Percentiles rank a stretch among this genome's conserved stretches.
These are phyloP conservation scores for Fusarium sp. DNA, from an alignment of 2,329 filamentous ascomycete species.

Conservation along the genomic window DNA sequence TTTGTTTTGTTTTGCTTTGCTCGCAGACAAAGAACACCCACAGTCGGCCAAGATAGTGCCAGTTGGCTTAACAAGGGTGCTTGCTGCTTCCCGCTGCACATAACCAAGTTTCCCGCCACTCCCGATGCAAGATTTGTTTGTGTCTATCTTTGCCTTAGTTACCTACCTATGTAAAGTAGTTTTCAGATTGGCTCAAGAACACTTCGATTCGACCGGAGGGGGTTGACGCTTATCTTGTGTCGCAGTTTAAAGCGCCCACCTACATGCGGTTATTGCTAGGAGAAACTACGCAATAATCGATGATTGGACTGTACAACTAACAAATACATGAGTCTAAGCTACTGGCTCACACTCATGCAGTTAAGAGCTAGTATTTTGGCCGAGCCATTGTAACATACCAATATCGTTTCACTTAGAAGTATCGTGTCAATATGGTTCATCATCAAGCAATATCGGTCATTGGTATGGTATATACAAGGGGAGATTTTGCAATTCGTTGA, in stretches of 20 bases:
- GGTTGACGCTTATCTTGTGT: background rate
- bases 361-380: background rate
- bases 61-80: conserved; percentile 23
- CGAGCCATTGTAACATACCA: background rate
- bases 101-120: conserved; percentile 23
- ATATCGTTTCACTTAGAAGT: conserved; percentile 6
- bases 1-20: conserved; percentile 1
- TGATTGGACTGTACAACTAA: too few relatives aligned
- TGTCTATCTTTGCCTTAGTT: background rate
- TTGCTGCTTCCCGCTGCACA: conserved; percentile 39
- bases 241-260: background rate
- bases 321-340: background rate
- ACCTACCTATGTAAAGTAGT: background rate
- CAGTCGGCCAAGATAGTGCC: conserved; percentile 9
- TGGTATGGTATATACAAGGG: conserved; percentile 29
- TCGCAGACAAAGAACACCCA: conserved; percentile 9
- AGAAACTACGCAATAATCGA: background rate
- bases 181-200: background rate
- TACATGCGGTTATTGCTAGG: background rate
- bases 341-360: background rate
- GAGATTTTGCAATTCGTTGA: conserved; percentile 30
- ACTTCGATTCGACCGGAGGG: background rate
- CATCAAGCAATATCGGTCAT: conserved; percentile 11
- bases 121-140: conserved; percentile 18
- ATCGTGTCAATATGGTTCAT: conserved; percentile 8